Evolutionary conservation across 345 rosid genomes (phyloP), one percentile per base, ranked within the genome.

Genomic region (Euphorbia pulcherrima): DNA sequence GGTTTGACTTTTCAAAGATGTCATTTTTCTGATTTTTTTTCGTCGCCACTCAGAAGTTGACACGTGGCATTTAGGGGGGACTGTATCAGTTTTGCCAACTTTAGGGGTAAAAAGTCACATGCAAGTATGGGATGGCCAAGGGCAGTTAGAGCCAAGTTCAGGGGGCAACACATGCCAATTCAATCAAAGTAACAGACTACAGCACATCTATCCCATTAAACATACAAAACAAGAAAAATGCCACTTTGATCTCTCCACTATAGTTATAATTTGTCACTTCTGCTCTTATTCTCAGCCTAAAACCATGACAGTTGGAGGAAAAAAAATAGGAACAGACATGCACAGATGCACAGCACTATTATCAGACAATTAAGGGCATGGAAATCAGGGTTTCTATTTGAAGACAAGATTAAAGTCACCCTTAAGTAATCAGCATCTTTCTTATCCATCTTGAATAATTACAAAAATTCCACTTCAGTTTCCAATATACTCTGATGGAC

Each of bases 261-360:
- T n/a, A n/a, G n/a, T n/a, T n/a, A n/a, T n/a, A n/a, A n/a, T n/a
- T n/a, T n/a, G n/a, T n/a, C n/a, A 30, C 17, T 12, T 6, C 11
- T 24, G n/a, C 64, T 17, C 64, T n/a, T n/a, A 60, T 60, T 60
- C 64, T 33, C 17, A 35, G 33, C 47, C 26, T 60, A 33, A 20
- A 29, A 60, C 46, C n/a, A 20, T 37, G 17, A 60, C 20, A 26
- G 2, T n/a, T 8, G 13, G 1, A 56, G 35, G 16, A 44, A 44
- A 44, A 17, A 16, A n/a, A 14, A 30, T 17, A 58, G n/a, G 35
- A 27, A 27, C 24, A 29, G 30, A 58, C 8, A n/a, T 18, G 26
- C 16, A 58, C n/a, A n/a, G n/a, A n/a, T n/a, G n/a, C n/a, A n/a
- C n/a, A n/a, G n/a, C n/a, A n/a, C 35, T 58, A 5, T 17, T 14